phyloP scores from a whole-genome alignment of 768 basidiomycete genomes.

The Pulveroboletus sp. region DNA sequence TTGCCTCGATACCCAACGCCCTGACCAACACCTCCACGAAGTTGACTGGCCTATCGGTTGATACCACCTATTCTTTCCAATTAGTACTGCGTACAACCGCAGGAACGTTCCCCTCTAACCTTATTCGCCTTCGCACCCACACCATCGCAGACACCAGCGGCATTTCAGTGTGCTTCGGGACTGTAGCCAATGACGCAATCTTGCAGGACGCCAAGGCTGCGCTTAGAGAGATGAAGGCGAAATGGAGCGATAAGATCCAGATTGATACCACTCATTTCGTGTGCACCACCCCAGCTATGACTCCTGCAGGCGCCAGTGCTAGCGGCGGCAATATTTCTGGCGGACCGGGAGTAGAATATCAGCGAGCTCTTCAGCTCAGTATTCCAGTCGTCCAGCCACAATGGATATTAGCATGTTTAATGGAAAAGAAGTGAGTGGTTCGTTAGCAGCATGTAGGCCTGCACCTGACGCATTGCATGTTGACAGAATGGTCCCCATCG shows the following conservation, averaged over 20 bases:
- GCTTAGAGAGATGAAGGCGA: slow-evolving; percentile 79
- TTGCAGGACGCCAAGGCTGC: slow-evolving; percentile 81
- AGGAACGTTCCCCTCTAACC: slow-evolving; percentile 82
- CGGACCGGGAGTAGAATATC: slow-evolving; percentile 82
- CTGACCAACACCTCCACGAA: slow-evolving; percentile 83
- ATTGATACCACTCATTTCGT: slow-evolving; percentile 99
- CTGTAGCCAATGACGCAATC: slow-evolving; percentile 69
- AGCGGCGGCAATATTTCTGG: slow-evolving; percentile 49
- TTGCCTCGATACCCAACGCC: slow-evolving; percentile 81
- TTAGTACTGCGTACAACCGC: slow-evolving; percentile 89
- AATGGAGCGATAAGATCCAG: slow-evolving; percentile 89
- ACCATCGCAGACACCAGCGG: slow-evolving; percentile 95
- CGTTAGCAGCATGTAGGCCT: not conserved
- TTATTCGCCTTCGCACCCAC: slow-evolving; percentile 82
- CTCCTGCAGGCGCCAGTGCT: slow-evolving; percentile 51
- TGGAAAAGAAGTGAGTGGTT: slow-evolving; percentile 68
- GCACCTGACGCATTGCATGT: not conserved
- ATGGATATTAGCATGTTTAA: slow-evolving; percentile 88
- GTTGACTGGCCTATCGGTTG: slow-evolving; percentile 73
- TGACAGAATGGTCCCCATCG: slow-evolving; percentile 80
- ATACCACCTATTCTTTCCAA: slow-evolving; percentile 91
- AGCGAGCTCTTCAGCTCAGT: slow-evolving; percentile 88
- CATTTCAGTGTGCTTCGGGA: slow-evolving; percentile 92
- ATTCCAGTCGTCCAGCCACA: slow-evolving; percentile 94
- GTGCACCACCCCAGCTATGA: slow-evolving; percentile 82